Percentiles rank a stretch among this genome's conserved stretches.
Evolutionary conservation across 345 rosid species (phyloP).

Genomic region (Gossypium raimondii): DNA sequence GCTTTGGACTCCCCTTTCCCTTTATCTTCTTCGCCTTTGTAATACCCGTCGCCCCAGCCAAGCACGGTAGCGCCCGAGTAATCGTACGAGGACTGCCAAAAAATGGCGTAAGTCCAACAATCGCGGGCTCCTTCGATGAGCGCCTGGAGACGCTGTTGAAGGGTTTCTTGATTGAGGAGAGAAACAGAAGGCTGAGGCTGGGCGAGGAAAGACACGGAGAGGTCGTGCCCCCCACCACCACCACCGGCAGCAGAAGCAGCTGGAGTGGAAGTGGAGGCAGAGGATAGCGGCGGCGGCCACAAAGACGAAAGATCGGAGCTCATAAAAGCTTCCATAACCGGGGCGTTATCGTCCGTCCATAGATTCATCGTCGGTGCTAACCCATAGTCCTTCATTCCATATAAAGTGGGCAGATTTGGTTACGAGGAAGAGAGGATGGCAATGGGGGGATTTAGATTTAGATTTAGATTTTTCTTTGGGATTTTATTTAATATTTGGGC

Average conservation of each 20-base stretch:
- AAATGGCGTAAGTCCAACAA: constrained; percentile 90
- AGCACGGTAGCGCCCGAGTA: constrained; percentile 54
- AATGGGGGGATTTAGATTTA: background rate
- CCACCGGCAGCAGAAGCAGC: constrained; percentile 6
- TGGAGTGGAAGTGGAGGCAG: constrained; percentile 30
- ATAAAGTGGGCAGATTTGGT: background rate
- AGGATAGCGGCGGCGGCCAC: constrained; percentile 59
- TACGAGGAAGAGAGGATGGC: background rate
- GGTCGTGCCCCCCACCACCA: constrained; percentile 7
- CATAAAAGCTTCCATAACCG: constrained; percentile 96
- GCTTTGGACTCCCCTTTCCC: constrained; percentile 32
- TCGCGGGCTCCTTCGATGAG: constrained; percentile 66
- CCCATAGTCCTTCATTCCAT: constrained; percentile 51
- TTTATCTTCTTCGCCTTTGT: constrained; percentile 80
- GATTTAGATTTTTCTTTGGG: background rate
- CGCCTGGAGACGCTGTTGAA: constrained; percentile 81
- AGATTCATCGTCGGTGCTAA: constrained; percentile 56
- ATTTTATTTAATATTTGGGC: constrained; percentile 34
- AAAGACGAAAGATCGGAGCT: constrained; percentile 64
- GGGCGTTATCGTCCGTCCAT: constrained; percentile 83
- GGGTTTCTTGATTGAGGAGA: constrained; percentile 63
- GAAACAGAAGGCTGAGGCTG: constrained; percentile 22
- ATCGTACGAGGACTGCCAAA: constrained; percentile 86
- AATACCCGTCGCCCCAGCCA: constrained; percentile 95
- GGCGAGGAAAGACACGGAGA: constrained; percentile 13